These are phyloP conservation scores for Plantago rigida DNA, from an alignment of 305 asterid genomes.

Conservation along the genomic window DNA sequence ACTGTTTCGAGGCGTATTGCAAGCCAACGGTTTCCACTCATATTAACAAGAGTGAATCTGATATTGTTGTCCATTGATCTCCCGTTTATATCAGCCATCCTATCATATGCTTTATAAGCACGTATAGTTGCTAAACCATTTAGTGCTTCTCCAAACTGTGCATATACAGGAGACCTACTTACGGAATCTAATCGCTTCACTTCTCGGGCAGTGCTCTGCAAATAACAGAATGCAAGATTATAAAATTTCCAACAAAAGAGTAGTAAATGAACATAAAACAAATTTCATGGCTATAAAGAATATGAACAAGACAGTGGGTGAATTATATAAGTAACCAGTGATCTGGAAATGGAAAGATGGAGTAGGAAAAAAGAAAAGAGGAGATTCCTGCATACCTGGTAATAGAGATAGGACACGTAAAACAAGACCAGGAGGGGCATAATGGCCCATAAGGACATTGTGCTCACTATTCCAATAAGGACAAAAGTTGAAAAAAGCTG, in stretches of 20 bases:
- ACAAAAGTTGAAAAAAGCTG: constrained; percentile 87
- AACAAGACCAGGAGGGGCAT: constrained; percentile 86
- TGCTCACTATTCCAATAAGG: constrained; percentile 86
- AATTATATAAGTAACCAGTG: too few relatives aligned
- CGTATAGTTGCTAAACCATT: constrained; percentile 77
- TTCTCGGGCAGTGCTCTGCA: constrained; percentile 88
- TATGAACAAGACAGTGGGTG: too few relatives aligned
- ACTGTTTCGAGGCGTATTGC: constrained; percentile 70
- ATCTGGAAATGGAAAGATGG: not conserved
- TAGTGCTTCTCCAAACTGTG: constrained; percentile 86
- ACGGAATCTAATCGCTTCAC: constrained; percentile 79
- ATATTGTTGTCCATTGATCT: constrained; percentile 73
- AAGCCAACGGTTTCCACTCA: constrained; percentile 86
- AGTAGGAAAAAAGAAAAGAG: not conserved
- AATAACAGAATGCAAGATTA: constrained; percentile 11
- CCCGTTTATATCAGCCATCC: constrained; percentile 64
- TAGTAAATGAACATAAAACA: too few relatives aligned
- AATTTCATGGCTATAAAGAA: too few relatives aligned
- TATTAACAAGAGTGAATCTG: constrained; percentile 62
- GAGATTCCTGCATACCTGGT: constrained; percentile 52
- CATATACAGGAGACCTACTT: constrained; percentile 80
- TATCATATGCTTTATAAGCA: constrained; percentile 78
- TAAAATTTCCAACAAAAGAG: too few relatives aligned
- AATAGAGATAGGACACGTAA: constrained; percentile 70
- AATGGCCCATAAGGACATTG: constrained; percentile 90